These are phyloP conservation scores for Globisporangium ultimum DNA, from an alignment of 352 stramenopile species.

Conservation along the genomic window DNA sequence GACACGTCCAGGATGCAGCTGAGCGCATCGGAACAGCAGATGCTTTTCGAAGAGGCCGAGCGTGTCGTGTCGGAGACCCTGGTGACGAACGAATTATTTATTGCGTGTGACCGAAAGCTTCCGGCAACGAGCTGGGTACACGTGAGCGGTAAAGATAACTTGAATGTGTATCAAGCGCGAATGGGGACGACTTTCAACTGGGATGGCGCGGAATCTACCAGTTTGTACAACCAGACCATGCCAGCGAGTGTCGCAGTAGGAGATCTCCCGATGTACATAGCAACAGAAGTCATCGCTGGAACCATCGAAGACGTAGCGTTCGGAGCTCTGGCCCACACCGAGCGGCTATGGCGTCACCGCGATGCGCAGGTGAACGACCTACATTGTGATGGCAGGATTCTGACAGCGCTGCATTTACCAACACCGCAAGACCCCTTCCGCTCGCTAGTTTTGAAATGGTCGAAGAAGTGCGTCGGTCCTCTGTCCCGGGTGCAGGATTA, in stretches of 20 bases:
- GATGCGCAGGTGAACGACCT: constrained; percentile 27
- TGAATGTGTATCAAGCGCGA: too few relatives aligned
- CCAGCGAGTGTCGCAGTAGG: background rate
- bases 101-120: too few relatives aligned
- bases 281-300: constrained; percentile 30
- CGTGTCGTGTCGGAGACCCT: too few relatives aligned
- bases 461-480: constrained; percentile 26
- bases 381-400: constrained; percentile 31
- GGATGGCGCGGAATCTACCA: too few relatives aligned
- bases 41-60: too few relatives aligned
- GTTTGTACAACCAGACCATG: background rate
- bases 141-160: too few relatives aligned
- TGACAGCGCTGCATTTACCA: constrained; percentile 27
- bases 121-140: too few relatives aligned
- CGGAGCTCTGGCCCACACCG: constrained; percentile 36
- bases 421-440: constrained; percentile 35
- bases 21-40: too few relatives aligned
- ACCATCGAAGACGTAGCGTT: constrained; percentile 40
- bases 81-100: too few relatives aligned
- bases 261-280: constrained; percentile 20
- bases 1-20: too few relatives aligned
- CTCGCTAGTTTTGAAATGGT: constrained; percentile 49
- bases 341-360: constrained; percentile 30
- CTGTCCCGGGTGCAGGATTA: constrained; percentile 41
- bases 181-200: too few relatives aligned